Evolutionary conservation across 164 flowering plant species (phyloP).

Genomic region (Aristolochia californica): DNA sequence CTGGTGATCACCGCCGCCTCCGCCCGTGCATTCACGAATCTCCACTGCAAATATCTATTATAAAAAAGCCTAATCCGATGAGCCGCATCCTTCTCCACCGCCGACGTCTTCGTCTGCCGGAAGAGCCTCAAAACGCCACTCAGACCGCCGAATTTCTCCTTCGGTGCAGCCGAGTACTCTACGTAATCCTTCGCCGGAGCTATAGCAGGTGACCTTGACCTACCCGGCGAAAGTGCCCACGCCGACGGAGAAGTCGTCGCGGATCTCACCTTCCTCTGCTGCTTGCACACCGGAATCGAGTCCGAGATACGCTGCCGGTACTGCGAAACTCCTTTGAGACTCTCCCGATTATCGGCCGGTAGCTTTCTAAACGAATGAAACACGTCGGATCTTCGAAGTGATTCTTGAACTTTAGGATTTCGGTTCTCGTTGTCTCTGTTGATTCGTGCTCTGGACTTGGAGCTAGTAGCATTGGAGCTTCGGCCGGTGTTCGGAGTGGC

Average conservation of each 20-base stretch:
- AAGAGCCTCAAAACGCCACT: slow-evolving; percentile 51
- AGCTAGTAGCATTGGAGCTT: slow-evolving; percentile 4
- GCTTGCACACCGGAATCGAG: neutral
- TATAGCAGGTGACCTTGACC: slow-evolving; percentile 22
- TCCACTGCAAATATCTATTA: slow-evolving; percentile 59
- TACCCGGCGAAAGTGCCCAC: slow-evolving; percentile 74
- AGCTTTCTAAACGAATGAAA: slow-evolving; percentile 1
- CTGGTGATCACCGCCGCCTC: slow-evolving; percentile 24
- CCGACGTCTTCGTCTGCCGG: slow-evolving; percentile 33
- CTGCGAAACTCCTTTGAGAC: slow-evolving; percentile 1
- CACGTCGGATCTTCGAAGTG: neutral
- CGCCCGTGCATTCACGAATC: slow-evolving; percentile 57
- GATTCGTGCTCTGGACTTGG: slow-evolving; percentile 12
- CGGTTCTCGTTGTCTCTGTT: slow-evolving; percentile 7
- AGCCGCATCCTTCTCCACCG: slow-evolving; percentile 27
- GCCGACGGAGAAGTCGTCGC: slow-evolving; percentile 43
- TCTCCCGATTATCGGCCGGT: slow-evolving; percentile 1
- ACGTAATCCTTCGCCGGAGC: slow-evolving; percentile 1
- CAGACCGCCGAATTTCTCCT: slow-evolving; percentile 10
- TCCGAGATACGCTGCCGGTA: slow-evolving; percentile 5
- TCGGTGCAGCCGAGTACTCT: neutral
- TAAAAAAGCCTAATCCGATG: slow-evolving; percentile 35
- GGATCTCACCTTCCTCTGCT: slow-evolving; percentile 13
- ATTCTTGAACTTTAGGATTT: neutral
- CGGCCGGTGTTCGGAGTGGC: slow-evolving; percentile 5